A percentile compares a stretch with the other conserved stretches of the same genome.
These are phyloP conservation scores for Trichoderma semiorbis DNA, from an alignment of 2,329 filamentous ascomycete species.

Conservation along the genomic window DNA sequence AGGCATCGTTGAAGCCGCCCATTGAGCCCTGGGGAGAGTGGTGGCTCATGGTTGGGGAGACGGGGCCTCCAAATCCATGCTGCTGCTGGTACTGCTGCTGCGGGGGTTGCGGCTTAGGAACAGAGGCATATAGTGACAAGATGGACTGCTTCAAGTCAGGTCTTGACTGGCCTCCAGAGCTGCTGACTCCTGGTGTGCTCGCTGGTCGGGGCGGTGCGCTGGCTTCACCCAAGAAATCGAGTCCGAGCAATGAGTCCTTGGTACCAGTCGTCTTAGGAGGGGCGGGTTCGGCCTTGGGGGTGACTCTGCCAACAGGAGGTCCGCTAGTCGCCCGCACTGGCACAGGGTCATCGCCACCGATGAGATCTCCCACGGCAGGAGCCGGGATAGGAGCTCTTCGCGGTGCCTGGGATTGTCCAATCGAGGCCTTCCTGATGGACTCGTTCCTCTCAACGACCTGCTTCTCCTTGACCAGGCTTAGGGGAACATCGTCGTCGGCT, in stretches of 20 bases:
- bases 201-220: conserved; percentile 74
- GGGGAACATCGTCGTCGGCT: conserved; percentile 76
- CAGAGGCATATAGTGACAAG: conserved; percentile 85
- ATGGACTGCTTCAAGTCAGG: conserved; percentile 98
- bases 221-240: conserved; percentile 84
- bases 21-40: conserved; percentile 48
- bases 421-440: conserved; percentile 58
- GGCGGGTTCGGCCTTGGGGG: conserved; percentile 59
- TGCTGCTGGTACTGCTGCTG: conserved; percentile 42
- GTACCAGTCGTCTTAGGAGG: conserved; percentile 67
- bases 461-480: conserved; percentile 63
- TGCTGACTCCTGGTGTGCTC: conserved; percentile 68
- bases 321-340: conserved; percentile 67
- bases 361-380: conserved; percentile 66
- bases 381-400: conserved; percentile 42
- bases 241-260: conserved; percentile 84
- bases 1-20: conserved; percentile 76
- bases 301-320: conserved; percentile 55
- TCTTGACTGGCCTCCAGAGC: conserved; percentile 64
- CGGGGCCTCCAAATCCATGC: conserved; percentile 65
- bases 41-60: conserved; percentile 51
- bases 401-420: conserved; percentile 41
- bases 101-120: conserved; percentile 68
- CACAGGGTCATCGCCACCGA: conserved; percentile 70
- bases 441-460: conserved; percentile 59